Base-by-base conservation (phyloP, 352 stramenopile genomes). In the Phytophthora constricta region DNA sequence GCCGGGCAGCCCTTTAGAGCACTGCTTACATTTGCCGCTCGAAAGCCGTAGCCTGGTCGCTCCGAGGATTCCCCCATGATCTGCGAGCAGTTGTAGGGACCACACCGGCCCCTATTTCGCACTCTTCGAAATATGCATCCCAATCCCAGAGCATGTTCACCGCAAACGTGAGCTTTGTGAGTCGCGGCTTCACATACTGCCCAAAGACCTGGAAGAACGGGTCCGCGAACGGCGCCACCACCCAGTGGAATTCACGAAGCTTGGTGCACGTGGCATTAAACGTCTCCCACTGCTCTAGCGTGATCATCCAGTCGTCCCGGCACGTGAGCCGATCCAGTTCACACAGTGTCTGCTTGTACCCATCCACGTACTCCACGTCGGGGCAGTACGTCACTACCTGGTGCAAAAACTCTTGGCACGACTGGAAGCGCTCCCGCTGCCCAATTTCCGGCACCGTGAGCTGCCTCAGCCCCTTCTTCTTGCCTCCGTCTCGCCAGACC, bases 101-200 rank as follows among this genome's bases (percentile, higher is more conserved):
- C 20, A 33, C 2, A 23, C 59, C 58, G 64, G 58, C 58, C 3
- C 37, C 47, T 41, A 75, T 62, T 2, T 58, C 58, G 13, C 68
- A 42, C 2, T 48, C 41, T 2, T 56, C 16, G 33, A 82, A 82
- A 51, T 86, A 86, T 23, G 49, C 34, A 19, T 57, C 22, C 77
- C 74, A 86, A 25, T 71, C 37, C 74, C 77, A 86, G 17, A 74
- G 39, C 74, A 84, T 82, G 49, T 71, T 83, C 19, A 79, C 50
- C 3, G 34, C 62, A 26, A 86, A 72, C 5, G 70, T 68, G 16
- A 82, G 58, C 19, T 62, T 66, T 16, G 31, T 72, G 10, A 86
- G 63, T 1, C 61, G 22, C 11, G 74, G 77, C 41, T 86, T 86
- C 0, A 62, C 17, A 47, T 73, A 33, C 13, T 76, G 54, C 10